Base-by-base conservation (phyloP, 2,329 filamentous ascomycete genomes). In the Hymenoscyphus fructigenus region DNA sequence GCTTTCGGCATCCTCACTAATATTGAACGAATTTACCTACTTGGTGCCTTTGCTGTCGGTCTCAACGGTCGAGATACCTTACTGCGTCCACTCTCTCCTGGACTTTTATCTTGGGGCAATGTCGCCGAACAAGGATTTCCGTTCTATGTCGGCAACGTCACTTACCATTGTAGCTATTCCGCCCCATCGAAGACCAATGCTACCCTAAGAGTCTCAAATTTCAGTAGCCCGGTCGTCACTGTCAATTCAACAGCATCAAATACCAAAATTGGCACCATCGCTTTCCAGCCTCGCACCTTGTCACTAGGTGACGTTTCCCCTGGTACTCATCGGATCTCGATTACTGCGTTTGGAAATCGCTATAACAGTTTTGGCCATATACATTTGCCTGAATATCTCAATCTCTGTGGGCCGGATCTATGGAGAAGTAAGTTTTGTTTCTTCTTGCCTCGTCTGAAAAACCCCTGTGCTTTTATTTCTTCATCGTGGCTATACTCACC, bases 1-100 rank as follows among this genome's bases (percentile, higher is more conserved):
- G 68, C 73, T 1, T 76, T 75, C 47, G 73, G 74, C 0, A 60
- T 74, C 0, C 38, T 75, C 2, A 75, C 75, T 1, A 75, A 73
- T 5, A 62, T 76, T 0, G 75, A 76, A 41, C 68, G 75, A 1
- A 61, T 76, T 1, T 76, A 76, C 60, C 47, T 76, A 5, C 65
- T 76, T 0, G 75, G 75, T 0, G 57, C 68, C 26, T 76, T 76
- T 56, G 66, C 61, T 23, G 70, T 76, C 3, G 47, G 65, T 10
- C 53, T 75, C 1, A 32, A 60, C 4, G 53, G 66, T 26, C 57
- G 59, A 34, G 32, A 56, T 32, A 41, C 66, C 20, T 28, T 36
- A 10, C n/a, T 64, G 6, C 34, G 53, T 29, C 57, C 57, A 9
- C 36, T 66, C 36, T 20, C 65, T 68, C 23, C 23, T 44, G 29